phyloP scores from a whole-genome alignment of 441 rosid species.

The Gossypium lobatum region DNA sequence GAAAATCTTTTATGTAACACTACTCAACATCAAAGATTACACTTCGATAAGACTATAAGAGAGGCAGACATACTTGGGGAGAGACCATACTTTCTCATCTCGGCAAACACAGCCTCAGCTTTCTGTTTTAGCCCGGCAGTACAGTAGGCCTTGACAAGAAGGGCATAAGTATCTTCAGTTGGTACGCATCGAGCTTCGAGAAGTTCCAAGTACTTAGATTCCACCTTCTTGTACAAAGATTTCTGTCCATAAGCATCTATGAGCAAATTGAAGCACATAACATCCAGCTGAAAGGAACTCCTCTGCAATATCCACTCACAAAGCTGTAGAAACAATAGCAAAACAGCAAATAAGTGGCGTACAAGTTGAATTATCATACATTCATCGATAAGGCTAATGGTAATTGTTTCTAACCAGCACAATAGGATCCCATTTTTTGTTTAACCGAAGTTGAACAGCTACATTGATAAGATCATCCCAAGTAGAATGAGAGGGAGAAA shows the following conservation, averaged over 20 bases:
- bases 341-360: slow-evolving; percentile 14
- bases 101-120: slow-evolving; percentile 70
- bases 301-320: slow-evolving; percentile 77
- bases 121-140: slow-evolving; percentile 45
- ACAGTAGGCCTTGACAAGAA: slow-evolving; percentile 80
- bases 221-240: slow-evolving; percentile 54
- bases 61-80: slow-evolving; percentile 56
- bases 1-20: background rate
- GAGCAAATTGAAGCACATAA: slow-evolving; percentile 78
- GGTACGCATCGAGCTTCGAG: slow-evolving; percentile 71
- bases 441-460: slow-evolving; percentile 73
- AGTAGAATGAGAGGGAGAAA: slow-evolving; percentile 56
- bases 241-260: slow-evolving; percentile 80
- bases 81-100: slow-evolving; percentile 69
- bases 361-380: no score
- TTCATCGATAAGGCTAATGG: background rate
- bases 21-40: background rate
- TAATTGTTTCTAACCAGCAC: slow-evolving; percentile 36
- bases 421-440: slow-evolving; percentile 69
- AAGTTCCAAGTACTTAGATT: slow-evolving; percentile 61
- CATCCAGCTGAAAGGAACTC: slow-evolving; percentile 78
- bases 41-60: background rate
- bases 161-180: slow-evolving; percentile 84
- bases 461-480: slow-evolving; percentile 90
- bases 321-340: slow-evolving; percentile 41